phyloP scores from a whole-genome alignment of 345 rosid species.

The Brassica carinata region DNA sequence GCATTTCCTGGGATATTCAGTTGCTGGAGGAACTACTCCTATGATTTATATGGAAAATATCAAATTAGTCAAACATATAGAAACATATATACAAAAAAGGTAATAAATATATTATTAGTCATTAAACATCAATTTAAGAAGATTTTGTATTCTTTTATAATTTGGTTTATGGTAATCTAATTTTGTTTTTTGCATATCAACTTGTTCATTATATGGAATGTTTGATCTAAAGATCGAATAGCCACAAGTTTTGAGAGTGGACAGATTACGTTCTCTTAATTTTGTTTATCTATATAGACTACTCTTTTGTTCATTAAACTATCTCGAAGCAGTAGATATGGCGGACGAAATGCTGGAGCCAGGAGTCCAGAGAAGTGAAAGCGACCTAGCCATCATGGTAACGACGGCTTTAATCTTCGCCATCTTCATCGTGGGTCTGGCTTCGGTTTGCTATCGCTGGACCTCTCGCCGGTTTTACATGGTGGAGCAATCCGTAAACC shows the following conservation, averaged over 20 bases:
- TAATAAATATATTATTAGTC: background rate
- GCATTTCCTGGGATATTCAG: background rate
- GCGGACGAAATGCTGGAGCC: conserved; percentile 4
- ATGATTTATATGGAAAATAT: conserved; percentile 10
- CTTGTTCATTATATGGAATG: background rate
- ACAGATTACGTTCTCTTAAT: background rate
- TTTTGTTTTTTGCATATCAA: conserved; percentile 3
- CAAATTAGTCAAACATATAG: conserved; percentile 29
- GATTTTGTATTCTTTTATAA: background rate
- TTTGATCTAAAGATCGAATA: background rate
- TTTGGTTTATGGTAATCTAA: conserved; percentile 10
- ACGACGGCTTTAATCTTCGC: conserved; percentile 48
- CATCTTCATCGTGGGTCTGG: conserved; percentile 61
- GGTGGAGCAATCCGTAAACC: background rate
- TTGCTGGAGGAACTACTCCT: background rate
- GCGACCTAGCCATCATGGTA: conserved; percentile 51
- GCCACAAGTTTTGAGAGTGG: background rate
- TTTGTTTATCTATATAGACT: background rate
- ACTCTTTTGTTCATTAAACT: conserved; percentile 16
- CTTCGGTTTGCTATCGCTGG: conserved; percentile 62
- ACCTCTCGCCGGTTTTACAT: conserved; percentile 26
- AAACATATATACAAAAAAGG: background rate
- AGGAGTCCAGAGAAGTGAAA: conserved; percentile 6
- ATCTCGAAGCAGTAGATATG: conserved; percentile 19
- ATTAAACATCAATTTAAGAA: background rate